A percentile compares a stretch with the other conserved stretches of the same genome.
Evolutionary conservation across 345 rosid species (phyloP).

Genomic region (Excoecaria cochinchinensis): DNA sequence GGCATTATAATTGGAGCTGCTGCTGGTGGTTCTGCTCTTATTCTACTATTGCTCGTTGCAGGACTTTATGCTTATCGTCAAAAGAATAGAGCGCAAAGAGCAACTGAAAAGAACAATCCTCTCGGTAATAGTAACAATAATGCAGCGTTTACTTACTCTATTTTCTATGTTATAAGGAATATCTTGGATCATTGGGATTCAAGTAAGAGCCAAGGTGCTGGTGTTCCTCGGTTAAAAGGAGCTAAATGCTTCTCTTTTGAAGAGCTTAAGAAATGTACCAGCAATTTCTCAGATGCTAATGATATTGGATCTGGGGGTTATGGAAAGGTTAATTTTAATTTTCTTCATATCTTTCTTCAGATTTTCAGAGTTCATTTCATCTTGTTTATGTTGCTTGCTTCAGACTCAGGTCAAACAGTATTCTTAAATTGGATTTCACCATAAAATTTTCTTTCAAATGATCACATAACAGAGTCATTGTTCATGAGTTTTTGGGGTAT

Average conservation of each 20-base stretch:
- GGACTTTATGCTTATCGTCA: slow-evolving; percentile 14
- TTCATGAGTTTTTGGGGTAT: too few species aligned
- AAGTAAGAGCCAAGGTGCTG: neutral
- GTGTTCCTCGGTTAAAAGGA: slow-evolving; percentile 4
- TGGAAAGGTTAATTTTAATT: slow-evolving; percentile 5
- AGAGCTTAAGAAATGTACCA: slow-evolving; percentile 11
- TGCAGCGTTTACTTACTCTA: too few species aligned
- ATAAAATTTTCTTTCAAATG: too few species aligned
- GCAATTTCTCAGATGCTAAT: slow-evolving; percentile 6
- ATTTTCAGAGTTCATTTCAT: too few species aligned
- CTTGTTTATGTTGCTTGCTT: too few species aligned
- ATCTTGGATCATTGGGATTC: slow-evolving; percentile 2
- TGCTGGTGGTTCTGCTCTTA: slow-evolving; percentile 3
- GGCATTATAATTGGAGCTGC: slow-evolving; percentile 12
- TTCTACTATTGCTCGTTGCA: slow-evolving; percentile 4
- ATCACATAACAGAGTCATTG: too few species aligned
- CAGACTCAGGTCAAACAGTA: too few species aligned
- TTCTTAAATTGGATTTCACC: too few species aligned
- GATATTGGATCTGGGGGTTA: slow-evolving; percentile 9
- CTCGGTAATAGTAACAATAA: neutral
- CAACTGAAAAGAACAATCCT: neutral
- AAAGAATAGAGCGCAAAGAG: slow-evolving; percentile 6
- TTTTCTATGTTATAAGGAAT: neutral
- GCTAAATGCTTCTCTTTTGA: slow-evolving; percentile 8
- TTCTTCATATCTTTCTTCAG: too few species aligned